Conservation (phyloP, 1,284 basidiomycete species). For the Trichosporon sp. region DNA sequence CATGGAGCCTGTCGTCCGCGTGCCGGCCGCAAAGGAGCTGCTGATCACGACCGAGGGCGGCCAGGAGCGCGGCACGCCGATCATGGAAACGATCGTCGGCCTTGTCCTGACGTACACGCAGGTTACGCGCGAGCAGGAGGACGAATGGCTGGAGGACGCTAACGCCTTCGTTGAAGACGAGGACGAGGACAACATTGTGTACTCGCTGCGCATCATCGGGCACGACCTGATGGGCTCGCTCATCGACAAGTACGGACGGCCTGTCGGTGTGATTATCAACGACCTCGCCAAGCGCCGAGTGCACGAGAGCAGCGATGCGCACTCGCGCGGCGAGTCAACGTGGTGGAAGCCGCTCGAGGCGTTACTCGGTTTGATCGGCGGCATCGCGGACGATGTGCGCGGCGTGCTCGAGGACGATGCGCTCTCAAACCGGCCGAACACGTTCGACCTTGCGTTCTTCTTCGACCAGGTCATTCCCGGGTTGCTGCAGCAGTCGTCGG, state of each 20-base stretch:
- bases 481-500: slow-evolving; percentile 53
- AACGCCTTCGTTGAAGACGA: slow-evolving; percentile 92
- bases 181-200: slow-evolving; percentile 79
- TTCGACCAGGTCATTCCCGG: slow-evolving; percentile 74
- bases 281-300: slow-evolving; percentile 53
- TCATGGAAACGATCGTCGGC: slow-evolving; percentile 56
- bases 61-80: slow-evolving; percentile 47
- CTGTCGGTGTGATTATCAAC: slow-evolving; percentile 59
- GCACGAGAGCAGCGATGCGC: slow-evolving; percentile 31
- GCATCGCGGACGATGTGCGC: slow-evolving; percentile 68
- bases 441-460: slow-evolving; percentile 70
- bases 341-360: slow-evolving; percentile 84
- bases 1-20: slow-evolving; percentile 59
- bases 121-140: slow-evolving; percentile 77
- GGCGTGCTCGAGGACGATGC: slow-evolving; percentile 70
- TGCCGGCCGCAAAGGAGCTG: slow-evolving; percentile 19
- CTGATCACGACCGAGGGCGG: slow-evolving; percentile 19
- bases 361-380: slow-evolving; percentile 74
- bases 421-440: slow-evolving; percentile 55
- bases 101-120: slow-evolving; percentile 69
- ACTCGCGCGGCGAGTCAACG: slow-evolving; percentile 34
- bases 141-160: slow-evolving; percentile 80
- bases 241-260: slow-evolving; percentile 60
- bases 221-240: slow-evolving; percentile 74
- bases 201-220: slow-evolving; percentile 74